Conservation (phyloP, 73 alveolate genomes). For the Stentor roeselii region DNA sequence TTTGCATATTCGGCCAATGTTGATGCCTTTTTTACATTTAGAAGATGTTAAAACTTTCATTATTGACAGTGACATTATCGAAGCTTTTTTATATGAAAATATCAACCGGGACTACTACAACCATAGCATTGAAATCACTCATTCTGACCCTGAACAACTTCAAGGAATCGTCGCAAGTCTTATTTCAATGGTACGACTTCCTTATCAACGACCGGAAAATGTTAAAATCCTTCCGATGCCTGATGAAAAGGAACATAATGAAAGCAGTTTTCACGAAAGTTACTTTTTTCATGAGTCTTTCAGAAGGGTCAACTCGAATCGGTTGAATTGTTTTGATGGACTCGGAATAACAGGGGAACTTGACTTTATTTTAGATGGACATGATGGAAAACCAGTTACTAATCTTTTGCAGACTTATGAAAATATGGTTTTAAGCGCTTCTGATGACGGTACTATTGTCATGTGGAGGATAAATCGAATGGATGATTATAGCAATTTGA, state of each 20-base stretch:
- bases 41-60: too few relatives aligned
- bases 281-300: neutral
- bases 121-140: neutral
- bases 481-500: neutral
- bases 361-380: neutral
- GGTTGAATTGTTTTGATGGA: neutral
- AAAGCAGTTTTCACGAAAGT: neutral
- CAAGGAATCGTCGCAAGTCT: neutral
- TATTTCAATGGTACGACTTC: neutral
- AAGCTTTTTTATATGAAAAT: too few relatives aligned
- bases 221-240: neutral
- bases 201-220: neutral
- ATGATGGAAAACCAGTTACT: neutral
- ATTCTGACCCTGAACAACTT: neutral
- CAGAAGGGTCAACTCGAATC: neutral
- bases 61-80: neutral
- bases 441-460: neutral
- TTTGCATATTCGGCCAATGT: slow-evolving; percentile 3
- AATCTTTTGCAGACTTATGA: neutral
- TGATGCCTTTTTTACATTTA: neutral
- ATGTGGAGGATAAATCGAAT: neutral
- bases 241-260: neutral
- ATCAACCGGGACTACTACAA: neutral
- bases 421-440: neutral
- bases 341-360: neutral